A percentile compares a stretch with the other conserved stretches of the same genome.
These are phyloP conservation scores for Beauveria brongniartii DNA, from an alignment of 2,329 filamentous ascomycete genomes.

Conservation along the genomic window DNA sequence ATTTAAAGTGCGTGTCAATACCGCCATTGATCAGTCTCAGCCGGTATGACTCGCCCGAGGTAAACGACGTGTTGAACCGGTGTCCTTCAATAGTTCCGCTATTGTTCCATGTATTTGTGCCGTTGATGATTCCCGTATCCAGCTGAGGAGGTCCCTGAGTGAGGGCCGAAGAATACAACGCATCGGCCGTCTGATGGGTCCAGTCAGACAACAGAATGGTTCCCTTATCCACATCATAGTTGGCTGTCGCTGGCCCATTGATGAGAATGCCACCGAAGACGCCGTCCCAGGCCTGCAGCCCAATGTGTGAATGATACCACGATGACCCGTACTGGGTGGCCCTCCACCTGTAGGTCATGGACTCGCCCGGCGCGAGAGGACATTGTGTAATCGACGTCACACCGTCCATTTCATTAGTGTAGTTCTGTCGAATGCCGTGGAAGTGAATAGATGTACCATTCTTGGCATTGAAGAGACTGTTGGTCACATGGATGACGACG, in stretches of 20 bases:
- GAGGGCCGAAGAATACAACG: neutral
- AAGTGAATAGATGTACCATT: conserved; percentile 52
- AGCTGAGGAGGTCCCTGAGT: conserved; percentile 15
- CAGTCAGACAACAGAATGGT: conserved; percentile 51
- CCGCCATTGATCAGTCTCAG: conserved; percentile 41
- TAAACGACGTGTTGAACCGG: conserved; percentile 30
- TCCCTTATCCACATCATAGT: conserved; percentile 58
- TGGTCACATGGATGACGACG: conserved; percentile 36
- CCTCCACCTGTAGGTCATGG: conserved; percentile 49
- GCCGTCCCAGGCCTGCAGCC: conserved; percentile 42
- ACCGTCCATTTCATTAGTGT: conserved; percentile 48
- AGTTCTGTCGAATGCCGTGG: conserved; percentile 52
- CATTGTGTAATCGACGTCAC: conserved; percentile 43
- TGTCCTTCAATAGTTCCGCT: conserved; percentile 20
- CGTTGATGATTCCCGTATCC: conserved; percentile 39
- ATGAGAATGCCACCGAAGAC: conserved; percentile 54
- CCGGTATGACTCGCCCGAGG: conserved; percentile 34
- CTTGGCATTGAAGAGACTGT: conserved; percentile 44
- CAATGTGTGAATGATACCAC: conserved; percentile 57
- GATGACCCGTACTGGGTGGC: conserved; percentile 46
- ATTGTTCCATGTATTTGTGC: conserved; percentile 18
- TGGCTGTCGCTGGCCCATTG: conserved; percentile 47
- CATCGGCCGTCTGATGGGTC: conserved; percentile 29
- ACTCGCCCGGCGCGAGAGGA: conserved; percentile 40
- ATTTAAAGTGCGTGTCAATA: conserved; percentile 36